Conservation (phyloP, 2,329 filamentous ascomycete genomes). For the Pseudofabraea citricarpa region DNA sequence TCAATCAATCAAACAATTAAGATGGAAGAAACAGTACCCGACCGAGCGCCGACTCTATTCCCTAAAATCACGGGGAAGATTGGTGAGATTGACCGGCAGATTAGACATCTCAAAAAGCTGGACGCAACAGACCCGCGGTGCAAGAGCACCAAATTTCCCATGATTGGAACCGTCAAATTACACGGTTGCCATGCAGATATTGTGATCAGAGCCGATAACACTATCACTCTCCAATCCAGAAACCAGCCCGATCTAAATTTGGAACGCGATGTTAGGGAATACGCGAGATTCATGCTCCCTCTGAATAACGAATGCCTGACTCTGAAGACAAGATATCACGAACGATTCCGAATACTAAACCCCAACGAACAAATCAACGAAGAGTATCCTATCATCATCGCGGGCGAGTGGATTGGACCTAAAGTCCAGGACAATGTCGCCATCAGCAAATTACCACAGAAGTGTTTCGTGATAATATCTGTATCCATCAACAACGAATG, state of each 20-base stretch:
- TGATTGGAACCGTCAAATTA: not conserved
- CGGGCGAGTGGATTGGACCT: constrained; percentile 1
- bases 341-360: not conserved
- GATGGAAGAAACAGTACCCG: too few species aligned
- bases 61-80: not conserved
- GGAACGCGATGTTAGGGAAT: not conserved
- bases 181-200: not conserved
- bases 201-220: not conserved
- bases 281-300: not conserved
- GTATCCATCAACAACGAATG: not conserved
- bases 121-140: too few species aligned
- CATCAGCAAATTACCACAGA: not conserved
- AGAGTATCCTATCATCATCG: not conserved
- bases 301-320: not conserved
- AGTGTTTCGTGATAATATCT: not conserved
- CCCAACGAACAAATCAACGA: not conserved
- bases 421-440: not conserved
- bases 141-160: too few species aligned
- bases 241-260: not conserved
- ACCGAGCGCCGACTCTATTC: not conserved
- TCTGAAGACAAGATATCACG: not conserved
- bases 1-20: too few species aligned
- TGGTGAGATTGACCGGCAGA: not conserved
- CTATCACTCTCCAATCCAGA: not conserved
- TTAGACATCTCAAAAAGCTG: not conserved